phyloP scores from a whole-genome alignment of 1,284 basidiomycete genomes.

The Cryptococcus sp. region DNA sequence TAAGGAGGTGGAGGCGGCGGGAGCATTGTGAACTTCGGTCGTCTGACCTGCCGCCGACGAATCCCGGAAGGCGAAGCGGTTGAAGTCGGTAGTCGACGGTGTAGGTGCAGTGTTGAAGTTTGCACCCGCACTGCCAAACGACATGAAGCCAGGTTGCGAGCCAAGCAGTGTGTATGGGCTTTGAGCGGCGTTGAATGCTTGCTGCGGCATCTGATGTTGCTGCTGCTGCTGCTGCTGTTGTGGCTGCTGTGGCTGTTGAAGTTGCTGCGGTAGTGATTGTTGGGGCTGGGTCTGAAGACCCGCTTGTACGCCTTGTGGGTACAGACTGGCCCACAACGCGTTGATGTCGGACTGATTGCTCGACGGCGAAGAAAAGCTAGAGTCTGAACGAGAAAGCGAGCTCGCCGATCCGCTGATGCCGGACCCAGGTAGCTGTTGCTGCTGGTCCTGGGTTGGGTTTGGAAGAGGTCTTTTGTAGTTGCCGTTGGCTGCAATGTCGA shows the following conservation, averaged over 20 bases:
- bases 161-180: slow-evolving; percentile 37
- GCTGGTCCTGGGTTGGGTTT: neutral
- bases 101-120: neutral
- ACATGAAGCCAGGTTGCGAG: slow-evolving; percentile 36
- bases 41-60: slow-evolving; percentile 8
- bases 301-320: slow-evolving; percentile 35
- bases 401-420: slow-evolving; percentile 8
- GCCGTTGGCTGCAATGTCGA: slow-evolving; percentile 22
- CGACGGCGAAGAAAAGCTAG: slow-evolving; percentile 18
- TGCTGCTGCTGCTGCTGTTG: slow-evolving; percentile 7
- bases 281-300: slow-evolving; percentile 8
- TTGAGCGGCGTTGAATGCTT: slow-evolving; percentile 1
- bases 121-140: slow-evolving; percentile 29
- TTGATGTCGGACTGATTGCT: slow-evolving; percentile 38
- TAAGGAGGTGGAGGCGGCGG: neutral
- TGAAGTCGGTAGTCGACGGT: slow-evolving; percentile 23
- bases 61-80: slow-evolving; percentile 36
- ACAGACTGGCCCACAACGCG: slow-evolving; percentile 48
- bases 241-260: neutral
- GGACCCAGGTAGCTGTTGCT: neutral
- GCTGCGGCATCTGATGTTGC: slow-evolving; percentile 8
- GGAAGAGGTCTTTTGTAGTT: neutral
- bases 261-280: slow-evolving; percentile 10
- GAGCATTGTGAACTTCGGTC: no score
- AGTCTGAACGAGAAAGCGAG: slow-evolving; percentile 9